A percentile compares a stretch with the other conserved stretches of the same genome.
Conservation (phyloP, 2,329 filamentous ascomycete species). For the Fusarium brevicatenulatum region DNA sequence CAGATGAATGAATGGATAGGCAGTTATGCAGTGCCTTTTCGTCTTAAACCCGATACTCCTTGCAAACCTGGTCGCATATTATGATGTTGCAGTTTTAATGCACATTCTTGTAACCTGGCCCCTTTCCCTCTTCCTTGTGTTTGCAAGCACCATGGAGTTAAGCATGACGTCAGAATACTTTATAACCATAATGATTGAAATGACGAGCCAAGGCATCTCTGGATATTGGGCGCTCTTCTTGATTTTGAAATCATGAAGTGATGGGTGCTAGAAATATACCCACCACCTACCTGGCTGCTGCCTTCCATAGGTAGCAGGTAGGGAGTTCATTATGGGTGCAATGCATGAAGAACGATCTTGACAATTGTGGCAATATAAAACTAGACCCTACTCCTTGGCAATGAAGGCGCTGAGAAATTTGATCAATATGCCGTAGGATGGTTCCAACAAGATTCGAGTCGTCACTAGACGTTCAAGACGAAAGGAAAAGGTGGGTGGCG, state of each 20-base stretch:
- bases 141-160: not conserved
- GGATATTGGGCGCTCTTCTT: not conserved
- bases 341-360: not conserved
- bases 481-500: not conserved
- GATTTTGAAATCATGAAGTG: not conserved
- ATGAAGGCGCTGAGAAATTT: no score
- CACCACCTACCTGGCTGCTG: not conserved
- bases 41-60: not conserved
- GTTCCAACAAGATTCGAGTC: not conserved
- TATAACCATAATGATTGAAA: not conserved
- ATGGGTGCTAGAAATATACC: not conserved
- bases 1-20: not conserved
- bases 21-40: not conserved
- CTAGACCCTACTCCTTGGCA: not conserved
- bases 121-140: not conserved
- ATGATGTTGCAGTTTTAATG: slow-evolving; percentile 16
- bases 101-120: slow-evolving; percentile 2
- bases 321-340: not conserved
- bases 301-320: no score
- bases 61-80: slow-evolving; percentile 15
- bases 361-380: not conserved
- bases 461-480: not conserved
- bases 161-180: not conserved
- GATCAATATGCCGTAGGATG: not conserved
- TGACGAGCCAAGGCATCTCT: not conserved